phyloP scores from a whole-genome alignment of 2,329 filamentous ascomycete genomes.

The Diaporthe ilicicola region DNA sequence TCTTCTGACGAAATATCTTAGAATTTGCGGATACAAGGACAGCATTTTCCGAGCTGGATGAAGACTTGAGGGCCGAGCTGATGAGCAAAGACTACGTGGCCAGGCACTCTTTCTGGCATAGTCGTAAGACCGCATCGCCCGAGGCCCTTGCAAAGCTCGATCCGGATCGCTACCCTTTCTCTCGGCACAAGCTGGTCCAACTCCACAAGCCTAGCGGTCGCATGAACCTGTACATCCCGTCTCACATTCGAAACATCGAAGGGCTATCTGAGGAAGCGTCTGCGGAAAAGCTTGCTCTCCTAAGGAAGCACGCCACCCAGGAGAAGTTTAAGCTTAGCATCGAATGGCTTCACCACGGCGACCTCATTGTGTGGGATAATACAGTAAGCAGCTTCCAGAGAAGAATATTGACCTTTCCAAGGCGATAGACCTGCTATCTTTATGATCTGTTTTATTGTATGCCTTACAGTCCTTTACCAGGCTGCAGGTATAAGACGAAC shows the following conservation, averaged over 20 bases:
- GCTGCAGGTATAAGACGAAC: too few species aligned
- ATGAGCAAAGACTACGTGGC: conserved; percentile 24
- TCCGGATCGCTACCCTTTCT: conserved; percentile 39
- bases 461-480: too few species aligned
- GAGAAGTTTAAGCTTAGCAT: conserved; percentile 28
- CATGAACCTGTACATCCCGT: conserved; percentile 55
- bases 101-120: conserved; percentile 46
- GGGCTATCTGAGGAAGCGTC: conserved; percentile 42
- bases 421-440: too few species aligned
- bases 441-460: too few species aligned
- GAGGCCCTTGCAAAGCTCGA: conserved; percentile 45
- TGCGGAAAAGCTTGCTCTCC: conserved; percentile 39
- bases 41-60: conserved; percentile 30
- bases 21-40: conserved; percentile 28
- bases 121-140: conserved; percentile 44
- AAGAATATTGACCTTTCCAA: too few species aligned
- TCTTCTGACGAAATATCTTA: background rate
- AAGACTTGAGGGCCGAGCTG: background rate
- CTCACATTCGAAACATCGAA: conserved; percentile 54
- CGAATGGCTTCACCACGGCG: conserved; percentile 33
- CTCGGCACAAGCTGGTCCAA: conserved; percentile 52
- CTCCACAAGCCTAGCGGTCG: conserved; percentile 49
- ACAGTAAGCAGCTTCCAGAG: background rate
- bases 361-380: conserved; percentile 37
- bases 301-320: conserved; percentile 31